Evolutionary conservation across 805 yeast genomes (phyloP).

Genomic region (Priceomyces haplophilus): DNA sequence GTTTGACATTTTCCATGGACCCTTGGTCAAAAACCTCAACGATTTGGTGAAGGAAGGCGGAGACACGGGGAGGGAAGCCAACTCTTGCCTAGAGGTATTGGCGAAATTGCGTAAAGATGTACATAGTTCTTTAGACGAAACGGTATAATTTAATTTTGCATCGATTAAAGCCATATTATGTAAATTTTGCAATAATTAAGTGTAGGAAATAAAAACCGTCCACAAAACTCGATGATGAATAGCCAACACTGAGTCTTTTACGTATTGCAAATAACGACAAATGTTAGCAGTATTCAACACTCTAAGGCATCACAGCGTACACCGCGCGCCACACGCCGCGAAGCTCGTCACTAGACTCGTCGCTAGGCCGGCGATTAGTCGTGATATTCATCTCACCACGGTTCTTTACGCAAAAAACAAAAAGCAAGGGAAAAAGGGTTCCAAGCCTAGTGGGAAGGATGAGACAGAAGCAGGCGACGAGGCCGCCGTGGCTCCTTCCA

Average conservation of each 20-base stretch:
- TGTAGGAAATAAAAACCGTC: not conserved
- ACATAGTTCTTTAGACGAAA: not conserved
- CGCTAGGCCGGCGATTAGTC: slow-evolving; percentile 1
- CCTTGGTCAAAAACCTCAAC: slow-evolving; percentile 49
- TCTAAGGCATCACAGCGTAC: not conserved
- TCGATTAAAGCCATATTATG: not conserved
- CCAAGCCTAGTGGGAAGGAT: slow-evolving; percentile 11
- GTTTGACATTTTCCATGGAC: slow-evolving; percentile 48
- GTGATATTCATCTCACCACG: slow-evolving; percentile 8
- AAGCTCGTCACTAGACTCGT: no score
- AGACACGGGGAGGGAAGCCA: slow-evolving; percentile 55
- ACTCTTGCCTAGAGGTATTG: slow-evolving; percentile 19
- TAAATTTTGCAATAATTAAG: not conserved
- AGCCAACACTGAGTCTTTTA: no score
- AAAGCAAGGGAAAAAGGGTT: slow-evolving; percentile 11
- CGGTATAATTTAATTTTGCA: not conserved
- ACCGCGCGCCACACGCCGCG: not conserved
- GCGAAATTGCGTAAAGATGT: slow-evolving; percentile 5
- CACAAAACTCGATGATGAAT: no score
- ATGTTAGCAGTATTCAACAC: not conserved
- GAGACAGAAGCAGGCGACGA: slow-evolving; percentile 9
- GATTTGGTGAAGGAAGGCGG: slow-evolving; percentile 67
- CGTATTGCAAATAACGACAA: no score
- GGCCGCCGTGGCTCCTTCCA: slow-evolving; percentile 15
- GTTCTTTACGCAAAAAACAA: slow-evolving; percentile 10